Percentiles rank a stretch among this genome's conserved stretches.
phyloP scores from a whole-genome alignment of 768 basidiomycete genomes.

The Strobilomyces confusus region DNA sequence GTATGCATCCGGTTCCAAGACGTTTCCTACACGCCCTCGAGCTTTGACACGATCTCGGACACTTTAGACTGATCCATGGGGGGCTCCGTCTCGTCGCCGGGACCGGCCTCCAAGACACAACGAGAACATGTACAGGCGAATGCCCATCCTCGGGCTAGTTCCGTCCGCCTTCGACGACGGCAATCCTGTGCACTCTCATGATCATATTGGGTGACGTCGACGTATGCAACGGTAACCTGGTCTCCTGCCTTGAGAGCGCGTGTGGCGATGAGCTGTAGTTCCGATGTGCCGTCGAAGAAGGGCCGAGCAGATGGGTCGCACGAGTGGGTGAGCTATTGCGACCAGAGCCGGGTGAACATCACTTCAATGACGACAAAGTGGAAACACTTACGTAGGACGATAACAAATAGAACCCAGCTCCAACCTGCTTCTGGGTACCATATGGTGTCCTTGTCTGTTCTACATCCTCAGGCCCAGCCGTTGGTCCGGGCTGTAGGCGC shows the following conservation, averaged over 20 bases:
- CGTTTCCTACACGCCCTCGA: slow-evolving; percentile 23
- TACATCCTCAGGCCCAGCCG: slow-evolving; percentile 59
- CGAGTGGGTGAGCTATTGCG: slow-evolving; percentile 58
- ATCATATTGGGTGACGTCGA: slow-evolving; percentile 57
- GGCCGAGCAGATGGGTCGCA: slow-evolving; percentile 67
- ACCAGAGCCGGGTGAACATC: background rate
- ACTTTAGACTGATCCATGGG: slow-evolving; percentile 51
- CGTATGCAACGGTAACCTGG: slow-evolving; percentile 70
- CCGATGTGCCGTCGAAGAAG: slow-evolving; percentile 64
- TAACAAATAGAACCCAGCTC: slow-evolving; percentile 69
- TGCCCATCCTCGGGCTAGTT: slow-evolving; percentile 78
- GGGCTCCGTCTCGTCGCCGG: slow-evolving; percentile 26
- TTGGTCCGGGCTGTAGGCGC: slow-evolving; percentile 44
- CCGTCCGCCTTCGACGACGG: slow-evolving; percentile 61
- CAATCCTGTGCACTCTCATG: slow-evolving; percentile 53
- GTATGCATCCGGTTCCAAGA: no score
- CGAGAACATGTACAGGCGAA: slow-evolving; percentile 72
- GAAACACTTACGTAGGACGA: slow-evolving; percentile 59
- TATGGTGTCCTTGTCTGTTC: slow-evolving; percentile 75
- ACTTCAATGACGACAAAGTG: background rate
- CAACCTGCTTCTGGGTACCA: slow-evolving; percentile 73
- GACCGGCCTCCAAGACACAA: slow-evolving; percentile 53
- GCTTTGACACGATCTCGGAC: slow-evolving; percentile 33
- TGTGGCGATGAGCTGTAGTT: slow-evolving; percentile 66
- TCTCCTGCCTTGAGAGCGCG: slow-evolving; percentile 71